Conservation (phyloP, 129 eudicot genomes). For the Flaveria brownii region DNA sequence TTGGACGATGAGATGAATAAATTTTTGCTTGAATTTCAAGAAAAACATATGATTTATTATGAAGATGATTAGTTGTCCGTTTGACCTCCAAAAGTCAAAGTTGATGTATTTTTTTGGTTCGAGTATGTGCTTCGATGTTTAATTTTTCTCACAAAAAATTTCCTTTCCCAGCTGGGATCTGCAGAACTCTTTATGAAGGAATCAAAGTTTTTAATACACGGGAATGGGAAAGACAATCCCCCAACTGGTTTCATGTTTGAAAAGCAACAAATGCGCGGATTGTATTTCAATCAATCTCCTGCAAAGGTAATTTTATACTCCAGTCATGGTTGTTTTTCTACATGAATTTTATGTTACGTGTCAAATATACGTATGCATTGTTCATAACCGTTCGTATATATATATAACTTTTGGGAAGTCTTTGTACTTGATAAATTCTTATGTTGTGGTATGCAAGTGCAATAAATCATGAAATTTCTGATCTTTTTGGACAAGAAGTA, state of each 20-base stretch:
- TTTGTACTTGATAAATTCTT: not conserved
- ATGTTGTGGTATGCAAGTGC: not conserved
- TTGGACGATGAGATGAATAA: not conserved
- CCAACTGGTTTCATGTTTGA: slow-evolving; percentile 97
- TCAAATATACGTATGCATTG: not conserved
- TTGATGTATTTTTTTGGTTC: not conserved
- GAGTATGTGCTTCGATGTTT: not conserved
- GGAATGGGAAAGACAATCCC: slow-evolving; percentile 89
- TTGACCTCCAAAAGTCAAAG: slow-evolving; percentile 18
- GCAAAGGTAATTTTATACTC: slow-evolving; percentile 58
- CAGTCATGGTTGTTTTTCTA: not conserved
- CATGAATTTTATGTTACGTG: not conserved
- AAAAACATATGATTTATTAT: not conserved
- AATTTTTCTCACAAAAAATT: slow-evolving; percentile 16
- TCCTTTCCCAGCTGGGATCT: slow-evolving; percentile 80
- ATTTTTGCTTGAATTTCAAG: not conserved
- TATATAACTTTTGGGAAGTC: not conserved
- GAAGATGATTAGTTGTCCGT: not conserved
- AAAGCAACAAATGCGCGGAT: slow-evolving; percentile 83
- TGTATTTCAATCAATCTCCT: slow-evolving; percentile 90
- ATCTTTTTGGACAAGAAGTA: not conserved
- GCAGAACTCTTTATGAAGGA: slow-evolving; percentile 78
- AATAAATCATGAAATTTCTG: not conserved
- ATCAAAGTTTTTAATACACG: slow-evolving; percentile 72
- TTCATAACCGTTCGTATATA: not conserved